Base-by-base conservation (phyloP, 495 filamentous ascomycete species). In the Aspergillus leporis region DNA sequence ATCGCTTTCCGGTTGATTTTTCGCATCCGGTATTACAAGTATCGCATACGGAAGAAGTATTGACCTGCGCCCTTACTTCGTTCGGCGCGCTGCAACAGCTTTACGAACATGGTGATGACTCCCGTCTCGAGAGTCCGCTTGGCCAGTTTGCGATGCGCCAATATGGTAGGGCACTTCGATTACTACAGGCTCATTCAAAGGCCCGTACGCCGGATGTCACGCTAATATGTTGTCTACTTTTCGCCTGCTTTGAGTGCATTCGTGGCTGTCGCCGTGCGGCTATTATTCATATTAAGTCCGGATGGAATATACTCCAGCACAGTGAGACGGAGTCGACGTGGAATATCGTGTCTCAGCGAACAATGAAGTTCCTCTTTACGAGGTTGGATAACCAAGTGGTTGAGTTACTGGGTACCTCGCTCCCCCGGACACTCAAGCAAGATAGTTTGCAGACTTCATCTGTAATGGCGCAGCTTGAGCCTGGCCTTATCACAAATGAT, bases 371-470 rank as follows among this genome's bases (percentile, higher is more conserved):
- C 9, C 13, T 58, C 13, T 58, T 58, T 36, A 51, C 55, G 10
- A 47, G 47, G 13, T 25, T 58, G 18, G 55, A 58, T 10, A 58
- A 50, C 25, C 55, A 58, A 18, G 7, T 51, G 18, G 55, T 58
- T 16, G 55, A 50, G 30, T 16, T 58, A 3, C 23, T 58, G 46
- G 47, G 47, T n/a, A 31, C 23, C 1, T 23, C 30, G 14, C 9
- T 49, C 4, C 3, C n/a, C 28, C 21, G 49, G 31, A 51, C 46
- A 0, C 12, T 58, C 0, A 18, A 28, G 0, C 14, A 40, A 12
- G n/a, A 31, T 30, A 5, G 28, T 7, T 16, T 25, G 10, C 18
- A n/a, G 3, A 7, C 19, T 5, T 22, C 14, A 13, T 21, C 30
- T 2, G 13, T 38, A 10, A 7, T n/a, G 14, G 6, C 12, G 4